Base-by-base conservation (phyloP, 352 stramenopile species). In the Phytophthora boehmeriae region DNA sequence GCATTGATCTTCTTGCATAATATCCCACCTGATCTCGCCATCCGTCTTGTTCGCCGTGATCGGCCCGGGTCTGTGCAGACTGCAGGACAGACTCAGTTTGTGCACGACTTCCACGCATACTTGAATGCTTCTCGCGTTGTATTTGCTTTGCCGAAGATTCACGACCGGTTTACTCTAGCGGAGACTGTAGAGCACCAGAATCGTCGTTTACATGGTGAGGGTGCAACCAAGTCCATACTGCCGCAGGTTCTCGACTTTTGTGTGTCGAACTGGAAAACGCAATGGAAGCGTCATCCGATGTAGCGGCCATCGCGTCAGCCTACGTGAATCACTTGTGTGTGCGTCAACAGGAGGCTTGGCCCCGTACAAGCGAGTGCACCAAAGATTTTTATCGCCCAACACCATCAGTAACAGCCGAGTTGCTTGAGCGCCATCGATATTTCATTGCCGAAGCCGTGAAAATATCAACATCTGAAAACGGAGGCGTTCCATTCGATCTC, bases 1-100 rank as follows among this genome's bases (percentile, higher is more conserved):
- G 78, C 76, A 19, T 46, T 97, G 0, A 83, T 97, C 25, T 95
- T 92, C 68, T 78, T 93, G 58, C 86, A 95, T 58, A 88, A 88
- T 54, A 86, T 92, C 22, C 68, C 78, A 34, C 81, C 83, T 0
- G 76, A 87, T 9, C 66, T 83, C 8, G 86, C 86, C 0, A 91
- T 93, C 59, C 69, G 75, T 17, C 86, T 93, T 27, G 86, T 95
- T 14, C 80, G 86, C 8, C 80, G 82, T 2, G 86, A 92, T 27
- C 76, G 83, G 0, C 83, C 82, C 4, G 86, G 86, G 5, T 95
- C 86, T 8, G 78, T 95, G n/a, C 83, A 95, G 55, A 95, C 86
- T 0, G 72, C 78, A 5, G 80, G 64, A 0, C 86, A 95, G 48
- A 66, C 68, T 38, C 89, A 90, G 53, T 95, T 93, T 43, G 80